phyloP scores from a whole-genome alignment of 768 basidiomycete species.

The Suillus brevipes region DNA sequence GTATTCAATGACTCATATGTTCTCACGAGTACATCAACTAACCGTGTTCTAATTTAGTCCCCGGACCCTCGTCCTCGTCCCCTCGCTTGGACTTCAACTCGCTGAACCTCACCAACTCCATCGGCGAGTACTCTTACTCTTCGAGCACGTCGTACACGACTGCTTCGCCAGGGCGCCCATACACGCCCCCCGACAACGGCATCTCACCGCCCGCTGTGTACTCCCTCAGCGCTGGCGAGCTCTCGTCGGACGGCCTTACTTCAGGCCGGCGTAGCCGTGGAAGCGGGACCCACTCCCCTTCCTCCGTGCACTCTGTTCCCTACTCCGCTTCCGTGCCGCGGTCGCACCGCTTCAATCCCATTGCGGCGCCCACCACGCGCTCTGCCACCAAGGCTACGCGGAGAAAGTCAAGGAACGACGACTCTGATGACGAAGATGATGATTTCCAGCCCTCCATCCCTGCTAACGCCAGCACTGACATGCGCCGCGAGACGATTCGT shows the following conservation, averaged over 20 bases:
- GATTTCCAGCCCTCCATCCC: constrained; percentile 62
- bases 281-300: constrained; percentile 58
- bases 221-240: constrained; percentile 66
- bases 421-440: constrained; percentile 72
- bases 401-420: constrained; percentile 56
- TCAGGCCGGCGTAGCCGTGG: constrained; percentile 71
- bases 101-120: constrained; percentile 55
- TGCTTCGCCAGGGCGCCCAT: constrained; percentile 56
- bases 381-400: constrained; percentile 53
- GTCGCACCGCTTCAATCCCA: constrained; percentile 80
- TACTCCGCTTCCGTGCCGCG: constrained; percentile 65
- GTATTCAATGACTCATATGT: constrained; percentile 28
- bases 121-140: constrained; percentile 60
- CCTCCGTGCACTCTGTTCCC: constrained; percentile 47
- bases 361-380: constrained; percentile 50
- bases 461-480: constrained; percentile 52
- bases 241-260: constrained; percentile 69
- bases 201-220: constrained; percentile 76
- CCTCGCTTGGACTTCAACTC: constrained; percentile 65
- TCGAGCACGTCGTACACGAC: constrained; percentile 56
- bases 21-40: constrained; percentile 11
- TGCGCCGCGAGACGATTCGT: constrained; percentile 87
- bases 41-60: constrained; percentile 39
- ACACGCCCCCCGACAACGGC: constrained; percentile 65
- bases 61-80: constrained; percentile 49